A percentile compares a stretch with the other conserved stretches of the same genome.
Evolutionary conservation across 192 early-diverging fungal genomes (phyloP).

Genomic region (Chytriomyces confervae): DNA sequence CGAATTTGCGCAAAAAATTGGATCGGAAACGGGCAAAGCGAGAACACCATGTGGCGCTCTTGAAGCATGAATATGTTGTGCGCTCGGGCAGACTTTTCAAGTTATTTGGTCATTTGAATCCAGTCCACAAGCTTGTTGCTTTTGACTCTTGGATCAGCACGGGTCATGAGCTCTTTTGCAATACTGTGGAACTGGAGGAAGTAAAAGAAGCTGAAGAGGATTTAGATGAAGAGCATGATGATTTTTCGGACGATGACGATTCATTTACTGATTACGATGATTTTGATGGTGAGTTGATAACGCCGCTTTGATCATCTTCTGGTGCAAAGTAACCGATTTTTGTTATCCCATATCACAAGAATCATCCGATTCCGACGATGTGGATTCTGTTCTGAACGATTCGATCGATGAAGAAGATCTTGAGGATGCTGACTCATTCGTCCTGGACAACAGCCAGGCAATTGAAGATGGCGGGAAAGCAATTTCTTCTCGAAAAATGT

Average conservation of each 20-base stretch:
- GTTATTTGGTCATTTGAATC: background rate
- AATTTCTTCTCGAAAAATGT: background rate
- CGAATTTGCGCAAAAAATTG: constrained; percentile 4
- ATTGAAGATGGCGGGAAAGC: background rate
- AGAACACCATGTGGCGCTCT: background rate
- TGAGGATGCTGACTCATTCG: constrained; percentile 17
- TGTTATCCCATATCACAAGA: background rate
- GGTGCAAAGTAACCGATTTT: background rate
- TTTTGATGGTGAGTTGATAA: constrained; percentile 8
- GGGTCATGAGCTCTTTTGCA: constrained; percentile 28
- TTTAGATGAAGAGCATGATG: constrained; percentile 2
- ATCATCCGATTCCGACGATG: background rate
- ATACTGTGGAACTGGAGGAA: background rate
- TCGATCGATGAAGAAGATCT: background rate
- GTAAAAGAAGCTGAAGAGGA: constrained; percentile 9
- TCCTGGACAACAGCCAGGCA: background rate
- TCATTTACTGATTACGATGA: constrained; percentile 8
- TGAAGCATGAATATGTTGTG: constrained; percentile 20
- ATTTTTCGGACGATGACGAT: background rate
- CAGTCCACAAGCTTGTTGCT: constrained; percentile 3
- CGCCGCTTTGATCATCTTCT: background rate
- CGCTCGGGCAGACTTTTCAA: constrained; percentile 9
- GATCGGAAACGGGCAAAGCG: constrained; percentile 5
- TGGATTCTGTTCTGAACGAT: background rate
- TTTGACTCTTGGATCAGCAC: constrained; percentile 26